Evolutionary conservation across 1,284 basidiomycete genomes (phyloP), one percentile per base, ranked within the genome.

Genomic region (Malassezia furfur): DNA sequence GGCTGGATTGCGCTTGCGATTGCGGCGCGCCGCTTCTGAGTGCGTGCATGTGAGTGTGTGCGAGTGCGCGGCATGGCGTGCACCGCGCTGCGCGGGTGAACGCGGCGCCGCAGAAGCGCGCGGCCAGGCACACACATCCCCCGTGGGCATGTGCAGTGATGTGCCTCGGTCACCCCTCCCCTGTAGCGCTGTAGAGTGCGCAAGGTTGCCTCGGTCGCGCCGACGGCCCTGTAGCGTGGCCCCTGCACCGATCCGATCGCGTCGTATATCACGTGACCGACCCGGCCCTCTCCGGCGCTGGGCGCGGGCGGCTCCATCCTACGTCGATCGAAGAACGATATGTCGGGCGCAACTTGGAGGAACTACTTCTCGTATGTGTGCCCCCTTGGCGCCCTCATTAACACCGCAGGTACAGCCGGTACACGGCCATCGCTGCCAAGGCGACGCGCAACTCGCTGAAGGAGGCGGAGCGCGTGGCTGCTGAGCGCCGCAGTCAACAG

Each of bases 381-480:
- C 14, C 15, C 25, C 15, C 6, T 37, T 34, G 8, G n/a, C 14
- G 21, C 22, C 32, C 48, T 36, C 31, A 52, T 15, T 43, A 43
- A 43, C 30, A 41, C 7, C 47, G 38, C 67, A 77, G 76, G 54
- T 77, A 75, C 76, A 77, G 77, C 76, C 76, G 76, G 72, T 77
- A 76, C 73, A 73, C 76, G 54, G 60, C 66, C 50, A 70, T 77
- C 64, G 70, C 69, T 46, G 75, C 74, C 14, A 72, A 74, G 32
- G 76, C 76, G 28, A 76, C 75, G 44, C 74, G 76, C 47, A 66
- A 72, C 58, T 72, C 66, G 8, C 73, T 77, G 64, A 77, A 77
- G 71, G 76, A 77, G 66, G 70, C 75, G 57, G 61, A 75, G 63
- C 70, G 76, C 38, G 68, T 73, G 48, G 63, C 67, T 56, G 75